Evolutionary conservation across 176 grass and related monocot species (phyloP).

Genomic region (Bromus sterilis): DNA sequence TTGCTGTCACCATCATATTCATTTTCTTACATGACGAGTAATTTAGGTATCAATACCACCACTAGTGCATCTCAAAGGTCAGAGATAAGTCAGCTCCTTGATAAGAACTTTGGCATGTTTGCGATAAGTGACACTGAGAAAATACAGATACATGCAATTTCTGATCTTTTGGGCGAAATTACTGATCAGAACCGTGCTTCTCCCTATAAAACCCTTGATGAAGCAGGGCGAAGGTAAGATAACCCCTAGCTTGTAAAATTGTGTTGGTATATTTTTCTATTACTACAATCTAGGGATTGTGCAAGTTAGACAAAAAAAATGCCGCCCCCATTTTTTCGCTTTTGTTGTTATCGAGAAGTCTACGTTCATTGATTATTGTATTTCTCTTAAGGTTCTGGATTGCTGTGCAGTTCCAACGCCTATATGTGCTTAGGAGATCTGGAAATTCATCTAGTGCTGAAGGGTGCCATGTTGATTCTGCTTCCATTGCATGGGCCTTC

Average conservation of each 20-base stretch:
- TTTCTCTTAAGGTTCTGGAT: constrained; percentile 91
- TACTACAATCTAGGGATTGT: constrained; percentile 10
- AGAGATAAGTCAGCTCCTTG: constrained; percentile 55
- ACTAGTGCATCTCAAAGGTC: constrained; percentile 34
- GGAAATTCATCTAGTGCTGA: constrained; percentile 33
- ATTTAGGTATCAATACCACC: constrained; percentile 24
- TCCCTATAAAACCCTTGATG: constrained; percentile 83
- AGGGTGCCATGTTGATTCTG: constrained; percentile 42
- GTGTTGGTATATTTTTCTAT: not conserved
- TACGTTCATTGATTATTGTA: constrained; percentile 34
- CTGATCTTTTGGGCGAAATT: constrained; percentile 83
- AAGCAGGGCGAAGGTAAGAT: constrained; percentile 73
- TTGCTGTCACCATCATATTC: constrained; percentile 43
- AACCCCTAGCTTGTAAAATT: constrained; percentile 16
- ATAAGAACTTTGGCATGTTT: constrained; percentile 36
- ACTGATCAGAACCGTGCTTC: constrained; percentile 59
- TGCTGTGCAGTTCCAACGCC: constrained; percentile 67
- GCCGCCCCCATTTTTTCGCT: not conserved
- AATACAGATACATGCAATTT: constrained; percentile 71
- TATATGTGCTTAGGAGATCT: constrained; percentile 31
- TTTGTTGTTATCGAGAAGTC: not conserved
- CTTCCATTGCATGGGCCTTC: constrained; percentile 79
- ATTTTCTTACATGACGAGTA: constrained; percentile 33
- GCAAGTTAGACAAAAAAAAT: not conserved
- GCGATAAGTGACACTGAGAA: constrained; percentile 43